Conservation (phyloP, 2,329 filamentous ascomycete genomes). For the Colletotrichum incanum region DNA sequence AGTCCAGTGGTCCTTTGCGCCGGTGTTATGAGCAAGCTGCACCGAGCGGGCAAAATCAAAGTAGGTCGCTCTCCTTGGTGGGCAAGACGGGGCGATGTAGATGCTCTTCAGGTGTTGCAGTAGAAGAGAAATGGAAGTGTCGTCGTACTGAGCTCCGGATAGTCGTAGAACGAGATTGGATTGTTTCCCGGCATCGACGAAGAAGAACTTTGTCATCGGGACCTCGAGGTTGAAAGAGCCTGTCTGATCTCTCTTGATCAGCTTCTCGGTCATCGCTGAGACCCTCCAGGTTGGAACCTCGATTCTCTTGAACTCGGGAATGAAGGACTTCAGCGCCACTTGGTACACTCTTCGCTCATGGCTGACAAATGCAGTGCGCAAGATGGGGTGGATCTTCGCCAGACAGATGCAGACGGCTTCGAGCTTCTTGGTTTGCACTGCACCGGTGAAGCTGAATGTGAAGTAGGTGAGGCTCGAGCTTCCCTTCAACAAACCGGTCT, state of each 20-base stretch:
- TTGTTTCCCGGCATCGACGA: conserved; percentile 64
- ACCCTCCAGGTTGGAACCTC: conserved; percentile 60
- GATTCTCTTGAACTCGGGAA: conserved; percentile 61
- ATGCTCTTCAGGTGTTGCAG: conserved; percentile 65
- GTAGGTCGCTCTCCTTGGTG: conserved; percentile 59
- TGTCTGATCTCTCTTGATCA: conserved; percentile 61
- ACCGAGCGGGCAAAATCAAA: conserved; percentile 64
- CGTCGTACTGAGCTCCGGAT: conserved; percentile 66
- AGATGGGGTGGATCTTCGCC: conserved; percentile 62
- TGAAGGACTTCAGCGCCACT: conserved; percentile 61
- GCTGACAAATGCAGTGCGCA: conserved; percentile 69
- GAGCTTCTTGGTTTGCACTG: conserved; percentile 59
- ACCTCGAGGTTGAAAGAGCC: conserved; percentile 57
- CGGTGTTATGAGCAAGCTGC: conserved; percentile 53
- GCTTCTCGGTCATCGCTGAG: conserved; percentile 55
- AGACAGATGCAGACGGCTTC: conserved; percentile 64
- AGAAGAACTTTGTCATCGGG: conserved; percentile 66
- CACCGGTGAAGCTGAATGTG: conserved; percentile 63
- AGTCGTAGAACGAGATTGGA: conserved; percentile 65
- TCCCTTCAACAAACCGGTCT: conserved; percentile 61
- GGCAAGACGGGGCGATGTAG: conserved; percentile 56
- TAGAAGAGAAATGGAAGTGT: conserved; percentile 61
- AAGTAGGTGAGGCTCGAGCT: conserved; percentile 65
- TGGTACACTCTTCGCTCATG: conserved; percentile 65
- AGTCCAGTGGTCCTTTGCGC: conserved; percentile 63